Base-by-base conservation (phyloP, 176 grass and related monocot genomes). In the Alopecurus myosuroides region DNA sequence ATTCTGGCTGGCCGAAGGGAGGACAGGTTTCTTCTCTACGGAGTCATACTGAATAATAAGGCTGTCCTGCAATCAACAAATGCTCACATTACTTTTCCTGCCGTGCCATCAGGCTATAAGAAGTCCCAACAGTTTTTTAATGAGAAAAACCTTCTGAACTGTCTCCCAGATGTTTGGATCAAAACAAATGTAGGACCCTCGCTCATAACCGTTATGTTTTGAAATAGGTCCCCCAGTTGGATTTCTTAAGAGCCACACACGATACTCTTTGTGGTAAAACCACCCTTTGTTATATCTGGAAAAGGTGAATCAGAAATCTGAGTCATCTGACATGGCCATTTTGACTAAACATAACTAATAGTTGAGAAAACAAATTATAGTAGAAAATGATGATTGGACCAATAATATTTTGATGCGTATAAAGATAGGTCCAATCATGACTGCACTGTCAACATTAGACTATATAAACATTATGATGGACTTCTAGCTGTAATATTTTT, bases 231-330 rank as follows among this genome's bases (percentile, higher is more conserved):
- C 80, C 35, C 84, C 12, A 77, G 91, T 90, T 20, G 92, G 86
- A 78, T 80, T 61, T 90, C 93, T 92, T 83, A 81, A 85, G 50
- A 98, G 84, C 96, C 96, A 98, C 23, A 93, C 50, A 77, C 90
- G 76, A 36, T 88, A 86, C 45, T 94, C 96, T 88, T 77, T 95
- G 48, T 98, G 96, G 86, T 94, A 98, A 91, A 95, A 87, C 96
- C 96, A 98, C 45, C 96, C 96, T 77, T 92, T 84, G 2, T 84
- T 81, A 36, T 90, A 98, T 78, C 96, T 98, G 85, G 34, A n/a
- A n/a, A 80, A 83, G 30, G 61, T 60, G 20, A 73, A 74, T 14
- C 9, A 79, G 15, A 88, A 36, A 78, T 63, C 28, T 72, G 12
- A 76, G 78, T 15, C 28, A 81, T 35, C 4, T 41, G 23, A 17